A percentile compares a stretch with the other conserved stretches of the same genome.
Conservation (phyloP, 495 filamentous ascomycete genomes). For the Daldinia concentrica region DNA sequence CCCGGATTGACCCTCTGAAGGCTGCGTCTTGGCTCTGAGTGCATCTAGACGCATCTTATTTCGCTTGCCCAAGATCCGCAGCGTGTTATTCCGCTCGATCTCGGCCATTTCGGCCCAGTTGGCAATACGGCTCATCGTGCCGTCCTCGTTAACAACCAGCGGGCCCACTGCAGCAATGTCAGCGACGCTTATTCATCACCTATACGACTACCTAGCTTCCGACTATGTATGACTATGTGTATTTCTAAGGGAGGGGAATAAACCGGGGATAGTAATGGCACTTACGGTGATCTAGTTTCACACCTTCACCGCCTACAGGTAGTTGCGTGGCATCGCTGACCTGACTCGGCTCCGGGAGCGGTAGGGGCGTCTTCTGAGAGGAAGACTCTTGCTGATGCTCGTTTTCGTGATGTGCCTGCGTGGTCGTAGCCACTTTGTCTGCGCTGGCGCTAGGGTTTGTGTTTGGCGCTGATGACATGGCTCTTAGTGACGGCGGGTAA, state of each 20-base stretch:
- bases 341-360: conserved; percentile 24
- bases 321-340: conserved; percentile 21
- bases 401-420: conserved; percentile 1
- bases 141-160: conserved; percentile 73
- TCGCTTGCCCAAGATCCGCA: conserved; percentile 69
- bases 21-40: conserved; percentile 53
- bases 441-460: conserved; percentile 6
- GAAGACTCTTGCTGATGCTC: conserved; percentile 1
- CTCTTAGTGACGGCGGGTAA: conserved; percentile 22
- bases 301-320: conserved; percentile 34
- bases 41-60: conserved; percentile 69
- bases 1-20: conserved; percentile 7
- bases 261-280: neutral
- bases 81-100: conserved; percentile 67
- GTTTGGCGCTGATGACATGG: conserved; percentile 34
- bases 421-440: neutral
- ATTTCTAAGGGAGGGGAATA: neutral
- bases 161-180: conserved; percentile 59
- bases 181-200: neutral
- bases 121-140: conserved; percentile 68
- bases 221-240: neutral
- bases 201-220: neutral
- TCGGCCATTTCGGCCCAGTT: conserved; percentile 76
- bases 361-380: conserved; percentile 19
- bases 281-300: conserved; percentile 36